A percentile compares a stretch with the other conserved stretches of the same genome.
phyloP scores from a whole-genome alignment of 2,329 filamentous ascomycete genomes.

The Aspergillaceae sp. region DNA sequence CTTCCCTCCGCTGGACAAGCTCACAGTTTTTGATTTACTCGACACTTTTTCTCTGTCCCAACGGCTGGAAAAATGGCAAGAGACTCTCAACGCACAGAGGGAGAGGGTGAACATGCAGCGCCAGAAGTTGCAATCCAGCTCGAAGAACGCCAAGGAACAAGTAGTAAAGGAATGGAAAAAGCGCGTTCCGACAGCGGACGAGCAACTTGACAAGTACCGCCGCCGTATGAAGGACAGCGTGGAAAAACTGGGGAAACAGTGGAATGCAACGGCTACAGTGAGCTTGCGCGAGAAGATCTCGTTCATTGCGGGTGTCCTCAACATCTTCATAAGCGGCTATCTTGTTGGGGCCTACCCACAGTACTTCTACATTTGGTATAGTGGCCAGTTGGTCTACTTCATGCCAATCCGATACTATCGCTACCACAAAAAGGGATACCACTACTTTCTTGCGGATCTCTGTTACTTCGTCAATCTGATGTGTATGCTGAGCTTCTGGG shows the following conservation, averaged over 20 bases:
- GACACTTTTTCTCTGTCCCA: slow-evolving; percentile 87
- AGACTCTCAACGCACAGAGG: slow-evolving; percentile 69
- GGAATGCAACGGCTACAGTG: slow-evolving; percentile 83
- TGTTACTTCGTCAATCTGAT: slow-evolving; percentile 98
- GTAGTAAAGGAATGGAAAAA: slow-evolving; percentile 91
- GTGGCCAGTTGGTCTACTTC: slow-evolving; percentile 77
- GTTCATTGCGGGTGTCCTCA: slow-evolving; percentile 92
- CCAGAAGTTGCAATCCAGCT: slow-evolving; percentile 67
- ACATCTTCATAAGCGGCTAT: slow-evolving; percentile 95
- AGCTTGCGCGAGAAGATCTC: slow-evolving; percentile 88
- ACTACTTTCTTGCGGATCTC: slow-evolving; percentile 94
- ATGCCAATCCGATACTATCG: slow-evolving; percentile 93
- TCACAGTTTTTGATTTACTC: slow-evolving; percentile 86
- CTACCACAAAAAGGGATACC: slow-evolving; percentile 84
- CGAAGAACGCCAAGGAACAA: slow-evolving; percentile 71
- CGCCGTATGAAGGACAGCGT: slow-evolving; percentile 80
- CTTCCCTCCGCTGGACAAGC: slow-evolving; percentile 77
- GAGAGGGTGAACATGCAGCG: slow-evolving; percentile 77
- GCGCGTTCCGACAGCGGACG: slow-evolving; percentile 75
- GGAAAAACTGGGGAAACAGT: slow-evolving; percentile 74
- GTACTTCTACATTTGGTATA: slow-evolving; percentile 90
- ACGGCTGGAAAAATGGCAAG: slow-evolving; percentile 83
- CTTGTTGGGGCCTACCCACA: slow-evolving; percentile 78
- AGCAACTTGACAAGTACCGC: slow-evolving; percentile 84
- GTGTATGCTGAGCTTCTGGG: slow-evolving; percentile 72